Percentiles rank a stretch among this genome's conserved stretches.
Conservation (phyloP, 352 stramenopile genomes). For the Globisporangium viniferum region DNA sequence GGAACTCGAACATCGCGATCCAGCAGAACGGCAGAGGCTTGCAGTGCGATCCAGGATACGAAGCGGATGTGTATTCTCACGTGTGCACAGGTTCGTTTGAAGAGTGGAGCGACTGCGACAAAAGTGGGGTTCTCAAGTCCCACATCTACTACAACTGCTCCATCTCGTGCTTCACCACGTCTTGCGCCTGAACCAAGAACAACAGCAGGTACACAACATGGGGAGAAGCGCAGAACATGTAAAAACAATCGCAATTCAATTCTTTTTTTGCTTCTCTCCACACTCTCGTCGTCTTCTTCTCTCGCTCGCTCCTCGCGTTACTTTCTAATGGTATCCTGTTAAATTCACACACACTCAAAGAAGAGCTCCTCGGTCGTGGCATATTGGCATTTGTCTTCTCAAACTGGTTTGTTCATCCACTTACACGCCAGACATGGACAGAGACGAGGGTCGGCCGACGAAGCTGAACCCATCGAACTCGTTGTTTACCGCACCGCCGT, state of each 20-base stretch:
- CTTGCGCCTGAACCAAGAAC: constrained; percentile 30
- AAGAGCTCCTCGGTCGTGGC: background rate
- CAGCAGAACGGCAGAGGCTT: constrained; percentile 30
- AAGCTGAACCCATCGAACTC: constrained; percentile 91
- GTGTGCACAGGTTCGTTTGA: constrained; percentile 57
- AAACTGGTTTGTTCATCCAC: constrained; percentile 1
- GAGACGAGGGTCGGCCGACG: constrained; percentile 77
- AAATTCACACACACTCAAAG: constrained; percentile 11
- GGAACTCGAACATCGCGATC: constrained; percentile 53
- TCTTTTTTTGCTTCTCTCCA: constrained; percentile 7
- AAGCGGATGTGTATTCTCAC: constrained; percentile 44
- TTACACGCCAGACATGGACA: constrained; percentile 33
- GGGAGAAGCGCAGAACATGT: background rate
- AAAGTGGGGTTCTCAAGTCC: constrained; percentile 23
- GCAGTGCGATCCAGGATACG: constrained; percentile 31
- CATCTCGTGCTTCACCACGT: constrained; percentile 49
- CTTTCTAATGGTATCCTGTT: constrained; percentile 10
- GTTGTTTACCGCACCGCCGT: constrained; percentile 43
- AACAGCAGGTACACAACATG: background rate
- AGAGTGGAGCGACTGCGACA: constrained; percentile 41
- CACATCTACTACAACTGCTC: constrained; percentile 64
- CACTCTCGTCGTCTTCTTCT: background rate
- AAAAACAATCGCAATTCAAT: constrained; percentile 8
- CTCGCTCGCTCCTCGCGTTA: background rate
- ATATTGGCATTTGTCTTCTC: background rate